Conservation (phyloP, 257 asterid genomes). For the Leonotis leonurus region DNA sequence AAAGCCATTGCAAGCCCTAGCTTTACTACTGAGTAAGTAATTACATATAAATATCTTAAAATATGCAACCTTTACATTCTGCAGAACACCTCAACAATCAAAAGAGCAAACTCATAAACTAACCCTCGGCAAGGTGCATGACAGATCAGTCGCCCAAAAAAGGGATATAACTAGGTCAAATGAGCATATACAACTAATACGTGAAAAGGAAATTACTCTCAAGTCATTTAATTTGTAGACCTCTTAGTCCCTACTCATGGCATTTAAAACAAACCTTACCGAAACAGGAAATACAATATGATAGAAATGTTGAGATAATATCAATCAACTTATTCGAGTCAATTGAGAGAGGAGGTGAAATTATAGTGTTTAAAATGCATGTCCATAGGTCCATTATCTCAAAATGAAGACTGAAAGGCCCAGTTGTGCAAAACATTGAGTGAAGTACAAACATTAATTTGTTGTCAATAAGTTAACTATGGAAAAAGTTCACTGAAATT, state of each 20-base stretch:
- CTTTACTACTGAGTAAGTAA: background rate
- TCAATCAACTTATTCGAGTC: background rate
- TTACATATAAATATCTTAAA: background rate
- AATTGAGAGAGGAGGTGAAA: background rate
- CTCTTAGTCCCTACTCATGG: background rate
- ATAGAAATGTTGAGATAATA: background rate
- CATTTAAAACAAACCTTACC: background rate
- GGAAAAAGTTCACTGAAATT: background rate
- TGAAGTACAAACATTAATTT: background rate
- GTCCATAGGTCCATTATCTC: background rate
- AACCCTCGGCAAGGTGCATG: background rate
- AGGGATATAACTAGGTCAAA: background rate
- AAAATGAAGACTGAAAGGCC: background rate
- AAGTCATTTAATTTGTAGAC: background rate
- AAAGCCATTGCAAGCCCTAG: background rate
- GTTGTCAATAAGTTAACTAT: background rate
- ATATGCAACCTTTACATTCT: background rate
- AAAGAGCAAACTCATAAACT: background rate
- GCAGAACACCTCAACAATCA: background rate
- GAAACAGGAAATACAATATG: background rate
- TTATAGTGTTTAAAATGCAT: background rate
- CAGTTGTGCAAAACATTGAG: background rate
- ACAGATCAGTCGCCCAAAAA: background rate
- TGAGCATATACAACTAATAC: background rate
- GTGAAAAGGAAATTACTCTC: background rate